These are phyloP conservation scores for Anastatica hierochuntica DNA, from an alignment of 345 rosid genomes.

Conservation along the genomic window DNA sequence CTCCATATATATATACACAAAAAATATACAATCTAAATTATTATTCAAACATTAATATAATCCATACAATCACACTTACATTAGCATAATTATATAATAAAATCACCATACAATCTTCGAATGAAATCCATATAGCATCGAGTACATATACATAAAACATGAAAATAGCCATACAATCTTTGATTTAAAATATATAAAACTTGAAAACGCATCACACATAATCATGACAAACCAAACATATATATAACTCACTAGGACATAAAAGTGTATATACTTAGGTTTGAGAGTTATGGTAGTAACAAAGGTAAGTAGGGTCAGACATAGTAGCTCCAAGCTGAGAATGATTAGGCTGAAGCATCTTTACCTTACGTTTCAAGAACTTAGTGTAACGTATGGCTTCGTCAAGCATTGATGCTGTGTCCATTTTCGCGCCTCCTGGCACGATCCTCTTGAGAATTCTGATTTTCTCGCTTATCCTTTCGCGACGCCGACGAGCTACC, in stretches of 20 bases:
- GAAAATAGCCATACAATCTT: no score
- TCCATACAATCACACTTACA: no score
- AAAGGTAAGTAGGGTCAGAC: slow-evolving; percentile 19
- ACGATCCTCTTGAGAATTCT: slow-evolving; percentile 81
- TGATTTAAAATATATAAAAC: no score
- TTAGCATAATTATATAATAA: no score
- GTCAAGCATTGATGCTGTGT: slow-evolving; percentile 93
- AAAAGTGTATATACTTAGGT: background rate
- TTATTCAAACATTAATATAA: background rate
- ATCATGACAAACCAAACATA: no score
- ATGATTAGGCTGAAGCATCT: slow-evolving; percentile 42
- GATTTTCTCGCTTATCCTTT: slow-evolving; percentile 88
- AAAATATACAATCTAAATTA: background rate
- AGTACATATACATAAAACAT: no score
- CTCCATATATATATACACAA: no score
- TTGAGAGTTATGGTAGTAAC: slow-evolving; percentile 3
- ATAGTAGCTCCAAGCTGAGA: slow-evolving; percentile 23
- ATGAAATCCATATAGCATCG: no score
- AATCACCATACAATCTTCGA: no score
- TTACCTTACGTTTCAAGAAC: slow-evolving; percentile 83
- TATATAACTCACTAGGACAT: no score
- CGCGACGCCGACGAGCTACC: slow-evolving; percentile 83
- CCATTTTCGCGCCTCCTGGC: slow-evolving; percentile 91
- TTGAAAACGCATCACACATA: no score
- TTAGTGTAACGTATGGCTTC: slow-evolving; percentile 90